Percentiles rank a stretch among this genome's conserved stretches.
Conservation (phyloP, 352 stramenopile genomes). For the Pythium apleroticum region DNA sequence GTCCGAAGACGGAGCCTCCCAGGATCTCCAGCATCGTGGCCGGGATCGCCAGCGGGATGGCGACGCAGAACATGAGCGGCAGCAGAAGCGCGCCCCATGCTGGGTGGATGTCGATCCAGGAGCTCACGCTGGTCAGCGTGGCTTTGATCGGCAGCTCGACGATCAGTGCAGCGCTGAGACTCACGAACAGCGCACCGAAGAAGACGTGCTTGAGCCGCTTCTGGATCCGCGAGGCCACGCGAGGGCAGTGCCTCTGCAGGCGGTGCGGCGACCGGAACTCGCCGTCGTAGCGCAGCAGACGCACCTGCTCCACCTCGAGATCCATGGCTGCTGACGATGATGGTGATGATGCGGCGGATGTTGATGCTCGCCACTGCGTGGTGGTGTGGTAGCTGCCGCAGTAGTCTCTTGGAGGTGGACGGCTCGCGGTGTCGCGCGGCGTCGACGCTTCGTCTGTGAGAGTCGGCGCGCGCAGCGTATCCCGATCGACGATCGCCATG, state of each 20-base stretch:
- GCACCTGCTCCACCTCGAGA: slow-evolving; percentile 18
- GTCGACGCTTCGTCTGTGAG: neutral
- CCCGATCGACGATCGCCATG: neutral
- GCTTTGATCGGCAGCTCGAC: slow-evolving; percentile 47
- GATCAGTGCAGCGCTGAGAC: slow-evolving; percentile 25
- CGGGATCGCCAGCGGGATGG: slow-evolving; percentile 65
- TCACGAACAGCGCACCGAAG: slow-evolving; percentile 18
- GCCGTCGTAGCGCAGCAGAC: slow-evolving; percentile 14
- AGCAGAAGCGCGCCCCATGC: slow-evolving; percentile 47
- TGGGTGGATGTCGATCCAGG: slow-evolving; percentile 54
- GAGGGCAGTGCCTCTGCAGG: slow-evolving; percentile 6
- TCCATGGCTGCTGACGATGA: slow-evolving; percentile 12
- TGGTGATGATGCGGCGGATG: neutral
- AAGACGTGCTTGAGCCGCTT: slow-evolving; percentile 32
- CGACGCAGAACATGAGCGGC: slow-evolving; percentile 49
- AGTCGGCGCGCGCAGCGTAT: too few relatives aligned
- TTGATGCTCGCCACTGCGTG: neutral
- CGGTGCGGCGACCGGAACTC: slow-evolving; percentile 11
- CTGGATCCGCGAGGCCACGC: neutral
- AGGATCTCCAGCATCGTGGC: slow-evolving; percentile 67
- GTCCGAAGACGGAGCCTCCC: slow-evolving; percentile 61
- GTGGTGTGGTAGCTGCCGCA: too few relatives aligned
- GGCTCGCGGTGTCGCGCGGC: neutral
- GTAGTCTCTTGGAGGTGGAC: neutral
- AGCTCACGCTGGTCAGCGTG: slow-evolving; percentile 29